Evolutionary conservation across 257 asterid genomes (phyloP).

Genomic region (Euphrasia confusa): DNA sequence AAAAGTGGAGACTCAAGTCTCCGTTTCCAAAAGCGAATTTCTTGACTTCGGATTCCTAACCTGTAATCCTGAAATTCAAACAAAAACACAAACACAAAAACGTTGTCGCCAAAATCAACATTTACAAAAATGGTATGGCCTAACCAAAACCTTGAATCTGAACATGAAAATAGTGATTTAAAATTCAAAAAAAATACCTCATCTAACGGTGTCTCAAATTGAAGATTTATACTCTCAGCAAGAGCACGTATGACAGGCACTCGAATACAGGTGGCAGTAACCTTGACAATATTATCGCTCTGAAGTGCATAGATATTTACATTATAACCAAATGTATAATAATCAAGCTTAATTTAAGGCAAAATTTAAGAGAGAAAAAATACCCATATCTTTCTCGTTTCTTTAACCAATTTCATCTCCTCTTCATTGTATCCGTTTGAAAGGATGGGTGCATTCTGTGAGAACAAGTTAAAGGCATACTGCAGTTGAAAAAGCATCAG

Average conservation of each 20-base stretch:
- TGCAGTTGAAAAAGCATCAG: conserved; percentile 33
- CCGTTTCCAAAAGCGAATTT: too few relatives aligned
- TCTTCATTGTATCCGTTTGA: conserved; percentile 95
- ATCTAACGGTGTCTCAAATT: conserved; percentile 78
- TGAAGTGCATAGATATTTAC: conserved; percentile 27
- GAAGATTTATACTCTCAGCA: conserved; percentile 96
- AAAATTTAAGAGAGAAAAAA: neutral
- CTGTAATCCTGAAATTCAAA: neutral
- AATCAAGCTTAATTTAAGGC: neutral
- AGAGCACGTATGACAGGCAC: conserved; percentile 99
- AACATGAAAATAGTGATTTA: neutral
- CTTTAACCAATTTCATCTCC: conserved; percentile 97
- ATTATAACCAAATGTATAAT: neutral
- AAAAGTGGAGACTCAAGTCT: too few relatives aligned
- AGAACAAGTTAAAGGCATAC: conserved; percentile 98
- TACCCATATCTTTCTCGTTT: conserved; percentile 96
- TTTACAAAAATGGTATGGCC: conserved; percentile 4
- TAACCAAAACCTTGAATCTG: conserved; percentile 3
- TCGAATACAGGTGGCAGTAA: conserved; percentile 93
- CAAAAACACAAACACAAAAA: too few relatives aligned
- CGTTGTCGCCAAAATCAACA: too few relatives aligned
- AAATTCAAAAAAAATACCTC: conserved; percentile 46
- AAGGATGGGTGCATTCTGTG: conserved; percentile 87
- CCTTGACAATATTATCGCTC: conserved; percentile 67
- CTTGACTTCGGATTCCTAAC: too few relatives aligned